Evolutionary conservation across 805 yeast genomes (phyloP).

Genomic region (Candida qinlingensis): DNA sequence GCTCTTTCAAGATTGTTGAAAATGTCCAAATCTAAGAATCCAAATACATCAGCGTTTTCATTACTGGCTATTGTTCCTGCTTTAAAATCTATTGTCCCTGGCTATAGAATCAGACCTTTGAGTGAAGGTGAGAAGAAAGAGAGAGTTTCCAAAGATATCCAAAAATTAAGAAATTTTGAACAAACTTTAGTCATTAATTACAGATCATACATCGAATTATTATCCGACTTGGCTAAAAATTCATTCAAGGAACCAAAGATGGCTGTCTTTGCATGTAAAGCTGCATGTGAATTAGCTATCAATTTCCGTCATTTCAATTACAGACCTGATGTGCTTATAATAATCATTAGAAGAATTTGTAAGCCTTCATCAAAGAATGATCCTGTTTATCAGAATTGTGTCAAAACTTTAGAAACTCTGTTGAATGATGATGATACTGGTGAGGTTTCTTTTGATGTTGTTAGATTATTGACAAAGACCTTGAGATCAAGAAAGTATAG

Average conservation of each 20-base stretch:
- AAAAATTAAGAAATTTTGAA: constrained; percentile 72
- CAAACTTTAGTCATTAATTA: constrained; percentile 70
- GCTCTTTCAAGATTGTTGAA: constrained; percentile 60
- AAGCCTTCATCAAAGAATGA: constrained; percentile 44
- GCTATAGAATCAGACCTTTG: constrained; percentile 79
- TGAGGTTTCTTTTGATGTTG: constrained; percentile 68
- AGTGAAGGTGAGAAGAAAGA: constrained; percentile 78
- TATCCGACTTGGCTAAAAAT: constrained; percentile 38
- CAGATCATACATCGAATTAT: constrained; percentile 54
- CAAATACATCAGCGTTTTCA: constrained; percentile 64
- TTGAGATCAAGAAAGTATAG: constrained; percentile 68
- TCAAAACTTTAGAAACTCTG: constrained; percentile 63
- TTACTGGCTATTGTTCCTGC: constrained; percentile 77
- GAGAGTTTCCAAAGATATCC: constrained; percentile 78
- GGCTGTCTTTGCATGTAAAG: constrained; percentile 61
- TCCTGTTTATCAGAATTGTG: constrained; percentile 49
- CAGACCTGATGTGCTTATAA: constrained; percentile 65
- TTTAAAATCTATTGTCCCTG: constrained; percentile 81
- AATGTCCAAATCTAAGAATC: constrained; percentile 64
- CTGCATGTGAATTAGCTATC: constrained; percentile 72
- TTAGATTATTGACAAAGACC: constrained; percentile 62
- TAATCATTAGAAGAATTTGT: constrained; percentile 63
- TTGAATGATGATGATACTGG: constrained; percentile 80
- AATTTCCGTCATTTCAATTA: constrained; percentile 76
- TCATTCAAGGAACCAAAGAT: constrained; percentile 31